phyloP scores from a whole-genome alignment of 192 early-diverging fungal species.

The Obelidium mucronatum region DNA sequence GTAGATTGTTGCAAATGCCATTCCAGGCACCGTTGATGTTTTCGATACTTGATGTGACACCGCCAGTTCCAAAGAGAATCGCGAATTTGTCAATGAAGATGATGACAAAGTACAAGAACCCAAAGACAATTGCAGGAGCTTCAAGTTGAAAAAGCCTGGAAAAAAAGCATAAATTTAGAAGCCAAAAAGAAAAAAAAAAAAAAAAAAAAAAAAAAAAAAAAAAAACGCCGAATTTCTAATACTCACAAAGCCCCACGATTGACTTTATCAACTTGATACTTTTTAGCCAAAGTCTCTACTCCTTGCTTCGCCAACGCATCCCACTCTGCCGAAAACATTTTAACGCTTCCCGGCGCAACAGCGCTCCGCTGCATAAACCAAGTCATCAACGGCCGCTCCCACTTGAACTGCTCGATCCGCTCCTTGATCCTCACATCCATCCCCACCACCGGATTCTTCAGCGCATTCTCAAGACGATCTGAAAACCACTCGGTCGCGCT shows the following conservation, averaged over 20 bases:
- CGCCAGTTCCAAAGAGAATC: too few relatives aligned
- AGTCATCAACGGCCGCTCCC: slow-evolving; percentile 48
- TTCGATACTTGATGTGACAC: too few relatives aligned
- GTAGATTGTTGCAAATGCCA: slow-evolving; percentile 47
- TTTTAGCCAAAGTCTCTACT: slow-evolving; percentile 49
- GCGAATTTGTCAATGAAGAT: too few relatives aligned
- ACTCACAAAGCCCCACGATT: slow-evolving; percentile 48
- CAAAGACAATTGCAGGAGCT: too few relatives aligned
- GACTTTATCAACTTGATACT: slow-evolving; percentile 55
- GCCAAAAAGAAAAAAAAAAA: too few relatives aligned
- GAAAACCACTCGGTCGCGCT: slow-evolving; percentile 47
- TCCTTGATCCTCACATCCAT: slow-evolving; percentile 31
- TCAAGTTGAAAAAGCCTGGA: too few relatives aligned
- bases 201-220: too few relatives aligned
- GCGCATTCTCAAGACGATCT: slow-evolving; percentile 14
- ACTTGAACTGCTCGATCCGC: slow-evolving; percentile 39
- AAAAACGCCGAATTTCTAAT: background rate
- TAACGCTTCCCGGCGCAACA: slow-evolving; percentile 34
- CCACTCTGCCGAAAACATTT: slow-evolving; percentile 52
- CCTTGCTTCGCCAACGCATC: slow-evolving; percentile 48
- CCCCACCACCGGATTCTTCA: background rate
- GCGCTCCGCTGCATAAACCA: too few relatives aligned
- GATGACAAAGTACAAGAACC: too few relatives aligned
- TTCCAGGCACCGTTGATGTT: too few relatives aligned
- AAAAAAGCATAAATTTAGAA: too few relatives aligned